Base-by-base conservation (phyloP, 257 asterid species). In the Apocynum venetum region DNA sequence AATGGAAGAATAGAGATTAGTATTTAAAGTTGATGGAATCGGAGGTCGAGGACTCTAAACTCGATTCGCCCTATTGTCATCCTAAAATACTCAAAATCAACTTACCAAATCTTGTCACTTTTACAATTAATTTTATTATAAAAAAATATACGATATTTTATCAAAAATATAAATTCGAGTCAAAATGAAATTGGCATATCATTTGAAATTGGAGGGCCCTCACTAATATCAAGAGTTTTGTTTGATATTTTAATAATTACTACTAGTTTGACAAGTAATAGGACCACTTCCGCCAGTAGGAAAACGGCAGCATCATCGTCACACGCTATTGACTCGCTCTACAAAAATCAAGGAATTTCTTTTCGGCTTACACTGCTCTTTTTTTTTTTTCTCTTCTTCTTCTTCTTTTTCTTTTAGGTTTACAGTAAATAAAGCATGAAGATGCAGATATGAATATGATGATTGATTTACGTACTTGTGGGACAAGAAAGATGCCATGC, bases 291-390 rank as follows among this genome's bases (percentile, higher is more conserved):
- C 36, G 72, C 2, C 71, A 74, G 73, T 47, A 51, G 72, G 74
- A 77, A 71, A 76, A 81, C 47, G 70, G 81, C 36, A 56, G 60
- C 53, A n/a, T 63, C 31, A 17, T 76, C 74, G 60, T 59, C 48
- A 44, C 72, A 84, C 81, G 86, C 76, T 76, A 84, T 80, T 86
- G 88, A 83, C 87, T 73, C 71, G 68, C 4, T 35, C 6, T 72
- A 35, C 47, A 67, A 9, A 41, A 57, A 65, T 6, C 7, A 12
- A 4, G 44, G 71, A 15, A 36, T 2, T 40, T 68, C 20, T 43
- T 68, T 8, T 44, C 7, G 65, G 11, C 17, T 48, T 60, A n/a
- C 57, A 70, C 48, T 15, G 55, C 25, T n/a, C 51, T 41, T 51
- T 41, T 35, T 15, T 19, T 47, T 49, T 49, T n/a, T 57, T 57